phyloP scores from a whole-genome alignment of 345 rosid genomes.

The Citrus sp. region DNA sequence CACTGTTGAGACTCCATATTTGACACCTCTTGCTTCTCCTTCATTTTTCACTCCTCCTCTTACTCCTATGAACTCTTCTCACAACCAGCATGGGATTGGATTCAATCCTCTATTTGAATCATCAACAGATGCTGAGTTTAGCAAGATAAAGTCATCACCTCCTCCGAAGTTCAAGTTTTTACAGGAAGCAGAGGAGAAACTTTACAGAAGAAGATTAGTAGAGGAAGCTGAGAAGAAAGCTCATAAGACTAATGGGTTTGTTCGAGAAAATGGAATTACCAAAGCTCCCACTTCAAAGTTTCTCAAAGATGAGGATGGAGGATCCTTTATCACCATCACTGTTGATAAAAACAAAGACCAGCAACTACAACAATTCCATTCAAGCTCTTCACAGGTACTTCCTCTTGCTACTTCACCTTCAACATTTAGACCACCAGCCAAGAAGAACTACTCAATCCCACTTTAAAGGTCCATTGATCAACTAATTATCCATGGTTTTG shows the following conservation, averaged over 20 bases:
- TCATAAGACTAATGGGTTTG: conserved; percentile 10
- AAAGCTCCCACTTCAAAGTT: conserved; percentile 21
- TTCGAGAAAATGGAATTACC: conserved; percentile 12
- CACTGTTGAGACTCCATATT: conserved; percentile 75
- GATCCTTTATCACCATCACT: conserved; percentile 47
- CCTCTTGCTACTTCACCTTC: conserved; percentile 38
- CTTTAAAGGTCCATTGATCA: conserved; percentile 18
- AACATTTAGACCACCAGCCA: conserved; percentile 29
- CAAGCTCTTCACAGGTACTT: conserved; percentile 41
- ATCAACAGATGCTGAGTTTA: conserved; percentile 70
- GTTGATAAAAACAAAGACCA: conserved; percentile 43
- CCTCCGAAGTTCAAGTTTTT: conserved; percentile 90
- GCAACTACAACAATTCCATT: conserved; percentile 21
- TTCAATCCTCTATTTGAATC: conserved; percentile 58
- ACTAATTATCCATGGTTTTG: background rate
- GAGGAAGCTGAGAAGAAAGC: conserved; percentile 33
- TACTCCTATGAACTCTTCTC: conserved; percentile 52
- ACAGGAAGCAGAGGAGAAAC: conserved; percentile 94
- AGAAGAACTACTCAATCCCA: conserved; percentile 12
- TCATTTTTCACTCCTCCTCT: conserved; percentile 85
- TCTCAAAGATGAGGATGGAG: conserved; percentile 47
- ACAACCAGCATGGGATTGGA: conserved; percentile 40
- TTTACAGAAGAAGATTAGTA: conserved; percentile 35
- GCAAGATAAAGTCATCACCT: conserved; percentile 68
- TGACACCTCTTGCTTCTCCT: conserved; percentile 92